Base-by-base conservation (phyloP, 2,329 filamentous ascomycete genomes). In the Leptographium lundbergii region DNA sequence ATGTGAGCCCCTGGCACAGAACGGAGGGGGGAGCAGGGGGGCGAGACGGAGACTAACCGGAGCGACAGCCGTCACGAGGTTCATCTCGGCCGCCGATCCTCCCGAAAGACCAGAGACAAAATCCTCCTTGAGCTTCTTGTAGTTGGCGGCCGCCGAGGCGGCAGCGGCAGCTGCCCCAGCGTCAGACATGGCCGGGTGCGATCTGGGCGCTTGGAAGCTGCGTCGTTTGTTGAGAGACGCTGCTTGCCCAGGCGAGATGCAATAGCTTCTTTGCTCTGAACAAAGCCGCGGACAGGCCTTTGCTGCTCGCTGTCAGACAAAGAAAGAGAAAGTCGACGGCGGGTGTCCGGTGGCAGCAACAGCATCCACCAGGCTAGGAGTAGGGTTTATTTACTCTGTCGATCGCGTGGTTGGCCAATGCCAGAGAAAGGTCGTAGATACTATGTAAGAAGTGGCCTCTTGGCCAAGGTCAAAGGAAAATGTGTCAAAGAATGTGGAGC, bases 61-160 rank as follows among this genome's bases (percentile, higher is more conserved):
- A 69, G 90, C 89, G 63, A 95, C 86, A 55, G 88, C 81, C 54
- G 89, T 90, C 65, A 97, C 88, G 66, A 82, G 81, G 70, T 91
- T 92, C 74, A 99, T 91, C 71, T 99, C 94, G 65, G 80, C 75
- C 61, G 95, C 85, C 36, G 84, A 81, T 61, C 94, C 90, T 48
- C 94, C 94, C 7, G 87, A 85, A 34, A 96, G 82, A 70, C 91
- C 89, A 58, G 92, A 96, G 68, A 99, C 94, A 71, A 96, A 96
- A 69, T 90, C 90, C 77, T 95, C 91, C 76, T 99, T 99, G 65
- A 87, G 80, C 67, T 87, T 82, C 75, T 96, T 99, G 77, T 96
- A 96, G 73, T 80, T 86, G 60, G 72, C 72, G 54, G 74, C 66
- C 68, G 71, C 61, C 4, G 63, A 57, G 3, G 59, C 63, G 1